phyloP scores from a whole-genome alignment of 805 yeast genomes.

The Saccharomycopsis babjevae region DNA sequence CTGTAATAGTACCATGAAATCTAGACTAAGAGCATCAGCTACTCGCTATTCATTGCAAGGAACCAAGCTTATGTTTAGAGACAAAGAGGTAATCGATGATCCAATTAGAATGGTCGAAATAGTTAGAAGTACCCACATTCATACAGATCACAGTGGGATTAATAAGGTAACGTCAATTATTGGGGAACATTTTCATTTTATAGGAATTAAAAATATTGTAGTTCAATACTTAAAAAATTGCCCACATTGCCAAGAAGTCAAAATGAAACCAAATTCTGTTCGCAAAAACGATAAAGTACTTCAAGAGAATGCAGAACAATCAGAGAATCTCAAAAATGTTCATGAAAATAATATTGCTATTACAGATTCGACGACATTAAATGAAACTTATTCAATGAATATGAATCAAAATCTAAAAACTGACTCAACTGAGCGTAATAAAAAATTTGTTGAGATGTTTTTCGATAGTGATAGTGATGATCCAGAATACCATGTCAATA shows the following conservation, averaged over 20 bases:
- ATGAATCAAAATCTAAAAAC: background rate
- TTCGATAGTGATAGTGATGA: conserved; percentile 14
- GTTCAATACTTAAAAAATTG: conserved; percentile 70
- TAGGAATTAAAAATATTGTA: conserved; percentile 80
- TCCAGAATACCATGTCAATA: conserved; percentile 3
- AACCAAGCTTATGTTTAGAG: conserved; percentile 41
- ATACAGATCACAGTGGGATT: conserved; percentile 68
- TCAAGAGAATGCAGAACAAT: background rate
- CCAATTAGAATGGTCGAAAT: conserved; percentile 65
- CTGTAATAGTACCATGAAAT: conserved; percentile 75
- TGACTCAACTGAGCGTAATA: background rate
- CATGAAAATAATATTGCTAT: background rate
- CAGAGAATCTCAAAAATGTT: background rate
- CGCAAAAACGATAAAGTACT: background rate
- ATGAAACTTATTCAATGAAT: background rate
- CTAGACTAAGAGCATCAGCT: conserved; percentile 73
- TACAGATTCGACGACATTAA: background rate
- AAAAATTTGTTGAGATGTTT: conserved; percentile 4
- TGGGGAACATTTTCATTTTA: conserved; percentile 82
- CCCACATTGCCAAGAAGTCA: conserved; percentile 17
- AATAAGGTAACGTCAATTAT: conserved; percentile 75
- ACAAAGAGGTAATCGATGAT: conserved; percentile 74
- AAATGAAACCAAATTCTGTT: background rate
- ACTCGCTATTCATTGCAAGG: conserved; percentile 45
- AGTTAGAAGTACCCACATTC: conserved; percentile 57